Evolutionary conservation across 1,284 basidiomycete genomes (phyloP).

Genomic region (Cutaneotrichosporon sp.): DNA sequence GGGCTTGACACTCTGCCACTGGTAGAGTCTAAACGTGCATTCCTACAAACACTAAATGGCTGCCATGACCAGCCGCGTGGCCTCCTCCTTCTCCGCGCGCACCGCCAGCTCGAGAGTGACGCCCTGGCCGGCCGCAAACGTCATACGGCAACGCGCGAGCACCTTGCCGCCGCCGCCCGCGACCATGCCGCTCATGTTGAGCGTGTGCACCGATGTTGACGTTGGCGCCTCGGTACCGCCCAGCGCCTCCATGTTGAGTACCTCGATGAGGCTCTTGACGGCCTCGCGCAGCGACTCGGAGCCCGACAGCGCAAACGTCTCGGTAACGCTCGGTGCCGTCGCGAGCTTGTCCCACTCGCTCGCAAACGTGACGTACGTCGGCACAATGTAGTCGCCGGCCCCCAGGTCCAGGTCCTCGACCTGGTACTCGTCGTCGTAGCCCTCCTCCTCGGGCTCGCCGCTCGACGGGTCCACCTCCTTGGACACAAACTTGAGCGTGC

Average conservation of each 20-base stretch:
- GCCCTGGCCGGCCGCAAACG: constrained; percentile 81
- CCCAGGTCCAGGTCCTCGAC: constrained; percentile 93
- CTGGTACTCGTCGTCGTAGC: constrained; percentile 98
- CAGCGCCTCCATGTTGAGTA: constrained; percentile 94
- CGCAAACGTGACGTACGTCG: constrained; percentile 85
- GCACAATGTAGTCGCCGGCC: constrained; percentile 88
- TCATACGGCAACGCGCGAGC: constrained; percentile 92
- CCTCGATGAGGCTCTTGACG: constrained; percentile 53
- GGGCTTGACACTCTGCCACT: too few relatives aligned
- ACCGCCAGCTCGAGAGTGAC: constrained; percentile 95
- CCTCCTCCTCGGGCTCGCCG: constrained; percentile 96
- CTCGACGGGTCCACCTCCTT: constrained; percentile 96
- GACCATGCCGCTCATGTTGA: constrained; percentile 88
- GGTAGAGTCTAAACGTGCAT: constrained; percentile 7
- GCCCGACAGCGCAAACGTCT: constrained; percentile 91
- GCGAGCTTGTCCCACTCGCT: constrained; percentile 94
- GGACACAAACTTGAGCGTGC: constrained; percentile 92
- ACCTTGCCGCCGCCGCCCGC: constrained; percentile 90
- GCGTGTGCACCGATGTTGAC: constrained; percentile 86
- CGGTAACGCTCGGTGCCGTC: constrained; percentile 72
- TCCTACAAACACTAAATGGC: constrained; percentile 66
- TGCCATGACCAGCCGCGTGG: constrained; percentile 81
- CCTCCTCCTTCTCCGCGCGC: constrained; percentile 86
- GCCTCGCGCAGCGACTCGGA: constrained; percentile 74
- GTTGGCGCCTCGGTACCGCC: constrained; percentile 82